A percentile compares a stretch with the other conserved stretches of the same genome.
Conservation (phyloP, 2,329 filamentous ascomycete genomes). For the Penicillium sp. region DNA sequence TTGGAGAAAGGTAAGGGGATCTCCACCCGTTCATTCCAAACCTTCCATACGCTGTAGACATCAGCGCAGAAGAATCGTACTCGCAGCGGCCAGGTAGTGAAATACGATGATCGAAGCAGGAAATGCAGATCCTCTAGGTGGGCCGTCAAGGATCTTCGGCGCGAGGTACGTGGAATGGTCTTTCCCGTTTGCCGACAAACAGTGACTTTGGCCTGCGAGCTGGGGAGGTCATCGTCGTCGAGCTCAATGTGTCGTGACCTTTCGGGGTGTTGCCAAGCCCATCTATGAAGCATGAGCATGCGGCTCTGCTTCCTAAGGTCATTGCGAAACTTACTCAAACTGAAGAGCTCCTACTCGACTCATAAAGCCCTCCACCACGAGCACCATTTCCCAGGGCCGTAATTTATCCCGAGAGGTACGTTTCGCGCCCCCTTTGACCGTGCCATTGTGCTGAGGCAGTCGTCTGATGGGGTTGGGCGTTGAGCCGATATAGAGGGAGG, state of each 20-base stretch:
- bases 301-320: background rate
- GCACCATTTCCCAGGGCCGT: constrained; percentile 89
- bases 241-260: constrained; percentile 73
- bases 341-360: constrained; percentile 84
- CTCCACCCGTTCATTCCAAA: constrained; percentile 53
- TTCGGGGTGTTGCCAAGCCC: constrained; percentile 88
- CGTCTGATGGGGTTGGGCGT: constrained; percentile 85
- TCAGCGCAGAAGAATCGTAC: constrained; percentile 75
- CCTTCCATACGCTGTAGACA: constrained; percentile 67
- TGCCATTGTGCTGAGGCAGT: constrained; percentile 88
- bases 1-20: constrained; percentile 52
- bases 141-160: constrained; percentile 61
- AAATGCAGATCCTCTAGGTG: constrained; percentile 78
- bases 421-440: constrained; percentile 74
- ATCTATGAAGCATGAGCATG: constrained; percentile 52
- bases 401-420: constrained; percentile 67
- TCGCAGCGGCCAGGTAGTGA: constrained; percentile 76
- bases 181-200: constrained; percentile 41
- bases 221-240: constrained; percentile 45
- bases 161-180: constrained; percentile 34
- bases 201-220: constrained; percentile 26
- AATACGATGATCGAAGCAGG: constrained; percentile 74
- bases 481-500: constrained; percentile 79
- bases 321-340: constrained; percentile 68
- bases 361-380: constrained; percentile 82